These are phyloP conservation scores for Pinus taeda DNA, from an alignment of 75 land plant species.

Conservation along the genomic window DNA sequence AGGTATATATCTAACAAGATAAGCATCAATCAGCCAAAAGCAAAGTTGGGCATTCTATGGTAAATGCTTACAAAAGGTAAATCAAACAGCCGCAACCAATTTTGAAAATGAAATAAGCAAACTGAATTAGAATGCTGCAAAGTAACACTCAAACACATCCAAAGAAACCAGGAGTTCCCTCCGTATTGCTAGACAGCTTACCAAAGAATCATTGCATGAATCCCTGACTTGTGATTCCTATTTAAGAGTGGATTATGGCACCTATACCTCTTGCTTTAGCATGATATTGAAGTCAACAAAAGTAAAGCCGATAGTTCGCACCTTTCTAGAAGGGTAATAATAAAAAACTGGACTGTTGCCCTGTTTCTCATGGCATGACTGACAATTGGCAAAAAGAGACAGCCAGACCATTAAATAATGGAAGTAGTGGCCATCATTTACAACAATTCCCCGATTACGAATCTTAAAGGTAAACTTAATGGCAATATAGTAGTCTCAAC, in stretches of 20 bases:
- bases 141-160: background rate
- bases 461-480: conserved; percentile 15
- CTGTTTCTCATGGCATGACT: background rate
- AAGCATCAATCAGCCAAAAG: background rate
- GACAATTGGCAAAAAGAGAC: background rate
- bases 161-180: background rate
- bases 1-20: background rate
- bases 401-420: background rate
- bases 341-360: background rate
- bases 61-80: background rate
- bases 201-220: background rate
- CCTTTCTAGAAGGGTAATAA: background rate
- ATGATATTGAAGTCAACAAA: background rate
- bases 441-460: background rate
- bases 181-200: background rate
- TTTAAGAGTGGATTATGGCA: background rate
- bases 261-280: conserved; percentile 1
- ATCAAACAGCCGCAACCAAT: background rate
- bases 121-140: background rate
- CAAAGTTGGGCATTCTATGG: background rate
- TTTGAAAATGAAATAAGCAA: background rate
- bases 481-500: conserved; percentile 7
- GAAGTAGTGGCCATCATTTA: background rate
- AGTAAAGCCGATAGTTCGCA: background rate
- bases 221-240: background rate